Percentiles rank a stretch among this genome's conserved stretches.
phyloP scores from a whole-genome alignment of 176 grass and related monocot genomes.

The Aechmea fasciata region DNA sequence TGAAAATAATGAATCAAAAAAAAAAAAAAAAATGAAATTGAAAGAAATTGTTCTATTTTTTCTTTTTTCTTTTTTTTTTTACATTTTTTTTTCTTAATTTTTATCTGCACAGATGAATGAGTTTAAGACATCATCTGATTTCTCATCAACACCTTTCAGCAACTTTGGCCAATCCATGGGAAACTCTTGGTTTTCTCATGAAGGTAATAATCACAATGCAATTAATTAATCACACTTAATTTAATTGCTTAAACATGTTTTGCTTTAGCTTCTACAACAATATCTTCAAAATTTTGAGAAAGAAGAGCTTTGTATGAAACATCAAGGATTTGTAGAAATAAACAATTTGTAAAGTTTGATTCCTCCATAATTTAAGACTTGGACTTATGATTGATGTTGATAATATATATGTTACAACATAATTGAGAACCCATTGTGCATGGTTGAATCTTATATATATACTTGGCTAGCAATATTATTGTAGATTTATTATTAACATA shows the following conservation, averaged over 20 bases:
- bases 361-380: no score
- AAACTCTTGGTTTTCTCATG: constrained; percentile 47
- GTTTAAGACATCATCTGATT: constrained; percentile 28
- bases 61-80: background rate
- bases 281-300: no score
- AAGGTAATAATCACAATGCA: constrained; percentile 28
- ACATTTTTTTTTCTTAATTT: background rate
- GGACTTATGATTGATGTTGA: no score
- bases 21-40: background rate
- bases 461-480: no score
- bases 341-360: no score
- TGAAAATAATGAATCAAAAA: background rate
- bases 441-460: no score
- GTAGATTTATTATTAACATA: no score
- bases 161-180: constrained; percentile 29
- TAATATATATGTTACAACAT: no score
- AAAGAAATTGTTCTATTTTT: background rate
- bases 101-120: constrained; percentile 29
- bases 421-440: no score
- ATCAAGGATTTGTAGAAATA: no score
- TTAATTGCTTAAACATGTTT: background rate
- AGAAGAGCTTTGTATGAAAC: no score
- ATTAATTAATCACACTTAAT: no score
- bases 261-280: background rate
- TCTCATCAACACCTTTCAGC: constrained; percentile 13